Evolutionary conservation across 805 yeast genomes (phyloP).

Genomic region (Millerozyma acaciae): DNA sequence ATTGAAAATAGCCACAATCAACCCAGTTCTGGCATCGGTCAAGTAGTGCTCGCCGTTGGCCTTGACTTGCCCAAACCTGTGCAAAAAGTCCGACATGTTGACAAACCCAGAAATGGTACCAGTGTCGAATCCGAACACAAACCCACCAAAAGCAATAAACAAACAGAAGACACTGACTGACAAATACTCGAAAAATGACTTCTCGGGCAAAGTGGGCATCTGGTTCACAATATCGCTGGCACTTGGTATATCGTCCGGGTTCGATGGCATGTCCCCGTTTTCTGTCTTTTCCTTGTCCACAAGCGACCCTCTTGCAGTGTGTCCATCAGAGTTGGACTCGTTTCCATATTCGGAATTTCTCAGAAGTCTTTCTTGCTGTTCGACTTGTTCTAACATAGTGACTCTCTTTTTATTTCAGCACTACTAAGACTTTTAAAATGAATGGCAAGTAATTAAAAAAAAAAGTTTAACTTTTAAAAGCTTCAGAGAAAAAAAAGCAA

Average conservation of each 20-base stretch:
- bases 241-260: constrained; percentile 2
- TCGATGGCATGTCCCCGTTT: neutral
- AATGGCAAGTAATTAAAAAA: neutral
- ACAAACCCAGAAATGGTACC: constrained; percentile 74
- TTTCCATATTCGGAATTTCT: neutral
- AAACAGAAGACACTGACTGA: constrained; percentile 41
- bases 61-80: constrained; percentile 47
- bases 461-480: no score
- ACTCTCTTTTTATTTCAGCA: no score
- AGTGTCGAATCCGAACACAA: constrained; percentile 73
- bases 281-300: constrained; percentile 14
- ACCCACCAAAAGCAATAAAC: constrained; percentile 70
- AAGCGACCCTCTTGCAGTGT: constrained; percentile 23
- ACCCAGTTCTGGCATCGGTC: constrained; percentile 45
- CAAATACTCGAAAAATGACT: constrained; percentile 25
- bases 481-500: no score
- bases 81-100: constrained; percentile 51
- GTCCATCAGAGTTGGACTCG: constrained; percentile 15
- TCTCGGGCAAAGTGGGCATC: constrained; percentile 17
- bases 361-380: neutral
- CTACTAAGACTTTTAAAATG: no score
- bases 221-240: constrained; percentile 3
- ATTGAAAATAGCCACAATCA: constrained; percentile 55
- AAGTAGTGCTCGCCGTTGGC: constrained; percentile 37
- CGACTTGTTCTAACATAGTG: neutral